A percentile compares a stretch with the other conserved stretches of the same genome.
These are phyloP conservation scores for Coemansia sp. DNA, from an alignment of 192 early-diverging fungal species.

Conservation along the genomic window DNA sequence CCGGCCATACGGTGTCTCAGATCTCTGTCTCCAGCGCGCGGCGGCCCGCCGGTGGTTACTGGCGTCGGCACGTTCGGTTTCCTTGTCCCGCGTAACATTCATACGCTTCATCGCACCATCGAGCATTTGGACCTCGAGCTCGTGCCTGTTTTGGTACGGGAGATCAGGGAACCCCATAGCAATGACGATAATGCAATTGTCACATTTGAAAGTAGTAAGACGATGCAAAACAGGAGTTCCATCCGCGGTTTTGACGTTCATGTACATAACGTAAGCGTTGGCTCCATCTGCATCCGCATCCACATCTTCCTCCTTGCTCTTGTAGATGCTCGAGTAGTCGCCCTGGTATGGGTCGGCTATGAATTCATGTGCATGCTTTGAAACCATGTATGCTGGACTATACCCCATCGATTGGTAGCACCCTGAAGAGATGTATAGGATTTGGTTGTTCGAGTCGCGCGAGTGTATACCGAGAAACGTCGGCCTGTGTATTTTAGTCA, in stretches of 20 bases:
- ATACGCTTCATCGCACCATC: too few relatives aligned
- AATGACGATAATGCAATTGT: conserved; percentile 38
- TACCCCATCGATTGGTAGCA: conserved; percentile 34
- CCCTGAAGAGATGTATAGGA: conserved; percentile 52
- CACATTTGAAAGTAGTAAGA: conserved; percentile 36
- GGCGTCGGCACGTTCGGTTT: background rate
- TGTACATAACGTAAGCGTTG: conserved; percentile 43
- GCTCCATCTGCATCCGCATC: conserved; percentile 43
- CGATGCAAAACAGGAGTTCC: conserved; percentile 26
- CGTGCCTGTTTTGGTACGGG: conserved; percentile 22
- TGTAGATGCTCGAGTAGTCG: conserved; percentile 31
- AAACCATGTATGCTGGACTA: conserved; percentile 29
- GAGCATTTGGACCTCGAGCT: conserved; percentile 47
- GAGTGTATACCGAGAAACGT: conserved; percentile 45
- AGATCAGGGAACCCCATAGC: conserved; percentile 38
- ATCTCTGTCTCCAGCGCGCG: background rate
- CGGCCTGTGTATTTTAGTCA: conserved; percentile 15
- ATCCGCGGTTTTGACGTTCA: conserved; percentile 30
- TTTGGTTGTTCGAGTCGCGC: conserved; percentile 31
- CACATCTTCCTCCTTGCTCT: conserved; percentile 23
- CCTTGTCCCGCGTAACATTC: too few relatives aligned
- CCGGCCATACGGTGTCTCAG: conserved; percentile 13
- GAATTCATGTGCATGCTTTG: conserved; percentile 24
- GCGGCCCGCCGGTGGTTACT: conserved; percentile 6
- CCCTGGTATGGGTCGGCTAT: conserved; percentile 35